These are phyloP conservation scores for Blakeslea trispora DNA, from an alignment of 371 early-diverging fungal species.

Conservation along the genomic window DNA sequence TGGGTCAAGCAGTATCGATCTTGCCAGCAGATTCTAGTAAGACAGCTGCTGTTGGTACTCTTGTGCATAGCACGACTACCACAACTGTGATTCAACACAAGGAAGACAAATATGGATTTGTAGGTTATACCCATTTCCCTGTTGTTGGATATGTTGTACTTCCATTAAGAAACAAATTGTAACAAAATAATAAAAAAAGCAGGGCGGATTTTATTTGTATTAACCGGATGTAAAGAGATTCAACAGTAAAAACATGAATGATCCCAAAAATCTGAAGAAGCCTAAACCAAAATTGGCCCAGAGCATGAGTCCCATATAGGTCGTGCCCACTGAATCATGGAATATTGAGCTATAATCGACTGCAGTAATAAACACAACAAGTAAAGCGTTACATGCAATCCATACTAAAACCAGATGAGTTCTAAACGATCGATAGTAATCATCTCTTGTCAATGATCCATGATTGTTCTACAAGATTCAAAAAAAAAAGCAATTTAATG, in stretches of 20 bases:
- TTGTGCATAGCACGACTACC: slow-evolving; percentile 32
- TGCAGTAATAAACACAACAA: slow-evolving; percentile 64
- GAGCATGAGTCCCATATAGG: slow-evolving; percentile 80
- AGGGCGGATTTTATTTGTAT: slow-evolving; percentile 1
- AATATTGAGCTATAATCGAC: slow-evolving; percentile 35
- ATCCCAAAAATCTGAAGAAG: slow-evolving; percentile 79
- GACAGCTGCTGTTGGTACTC: slow-evolving; percentile 39
- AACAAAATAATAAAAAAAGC: too few relatives aligned
- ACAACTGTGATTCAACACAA: slow-evolving; percentile 38
- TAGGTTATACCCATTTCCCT: slow-evolving; percentile 23
- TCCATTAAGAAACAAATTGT: slow-evolving; percentile 1
- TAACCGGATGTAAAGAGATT: slow-evolving; percentile 34
- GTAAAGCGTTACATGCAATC: slow-evolving; percentile 81
- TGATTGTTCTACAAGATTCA: slow-evolving; percentile 19
- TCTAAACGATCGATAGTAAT: slow-evolving; percentile 86
- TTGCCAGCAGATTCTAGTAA: slow-evolving; percentile 52
- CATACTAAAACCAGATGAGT: slow-evolving; percentile 80
- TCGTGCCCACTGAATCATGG: slow-evolving; percentile 45
- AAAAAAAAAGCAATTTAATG: slow-evolving; percentile 35
- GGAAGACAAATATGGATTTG: slow-evolving; percentile 14
- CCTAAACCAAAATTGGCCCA: slow-evolving; percentile 86
- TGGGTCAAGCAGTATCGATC: slow-evolving; percentile 46
- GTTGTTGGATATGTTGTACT: slow-evolving; percentile 17
- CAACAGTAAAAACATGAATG: slow-evolving; percentile 69
- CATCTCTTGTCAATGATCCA: slow-evolving; percentile 60